Percentiles rank a stretch among this genome's conserved stretches.
Conservation (phyloP, 192 early-diverging fungal genomes). For the Martensiomyces pterosporus region DNA sequence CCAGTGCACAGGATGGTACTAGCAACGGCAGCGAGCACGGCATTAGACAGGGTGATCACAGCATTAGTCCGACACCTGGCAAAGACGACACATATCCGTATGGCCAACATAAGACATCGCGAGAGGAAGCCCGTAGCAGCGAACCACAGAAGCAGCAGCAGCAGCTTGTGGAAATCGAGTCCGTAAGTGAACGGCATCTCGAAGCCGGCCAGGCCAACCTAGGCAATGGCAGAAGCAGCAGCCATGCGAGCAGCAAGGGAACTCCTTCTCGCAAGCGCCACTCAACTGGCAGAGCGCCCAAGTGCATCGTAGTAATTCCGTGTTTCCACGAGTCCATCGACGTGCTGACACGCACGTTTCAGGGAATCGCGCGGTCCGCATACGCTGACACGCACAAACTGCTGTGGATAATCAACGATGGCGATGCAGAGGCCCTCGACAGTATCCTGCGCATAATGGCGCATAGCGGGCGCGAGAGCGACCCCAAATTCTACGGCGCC, state of each 20-base stretch:
- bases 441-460: slow-evolving; percentile 33
- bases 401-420: slow-evolving; percentile 47
- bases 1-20: not conserved
- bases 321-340: slow-evolving; percentile 32
- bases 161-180: too few relatives aligned
- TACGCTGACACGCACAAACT: slow-evolving; percentile 36
- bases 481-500: slow-evolving; percentile 45
- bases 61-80: too few relatives aligned
- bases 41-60: too few relatives aligned
- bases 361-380: slow-evolving; percentile 38
- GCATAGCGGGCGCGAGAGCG: slow-evolving; percentile 31
- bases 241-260: slow-evolving; percentile 2
- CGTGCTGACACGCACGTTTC: slow-evolving; percentile 37
- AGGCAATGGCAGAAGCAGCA: too few relatives aligned
- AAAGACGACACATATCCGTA: too few relatives aligned
- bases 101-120: too few relatives aligned
- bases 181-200: too few relatives aligned
- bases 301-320: slow-evolving; percentile 40
- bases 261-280: too few relatives aligned
- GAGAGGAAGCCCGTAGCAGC: too few relatives aligned
- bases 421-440: slow-evolving; percentile 18
- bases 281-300: slow-evolving; percentile 7
- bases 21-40: too few relatives aligned
- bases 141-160: too few relatives aligned
- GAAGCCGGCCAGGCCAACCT: too few relatives aligned